Evolutionary conservation across 2,329 filamentous ascomycete species (phyloP).

Genomic region (Ophiostoma triangulosporum): DNA sequence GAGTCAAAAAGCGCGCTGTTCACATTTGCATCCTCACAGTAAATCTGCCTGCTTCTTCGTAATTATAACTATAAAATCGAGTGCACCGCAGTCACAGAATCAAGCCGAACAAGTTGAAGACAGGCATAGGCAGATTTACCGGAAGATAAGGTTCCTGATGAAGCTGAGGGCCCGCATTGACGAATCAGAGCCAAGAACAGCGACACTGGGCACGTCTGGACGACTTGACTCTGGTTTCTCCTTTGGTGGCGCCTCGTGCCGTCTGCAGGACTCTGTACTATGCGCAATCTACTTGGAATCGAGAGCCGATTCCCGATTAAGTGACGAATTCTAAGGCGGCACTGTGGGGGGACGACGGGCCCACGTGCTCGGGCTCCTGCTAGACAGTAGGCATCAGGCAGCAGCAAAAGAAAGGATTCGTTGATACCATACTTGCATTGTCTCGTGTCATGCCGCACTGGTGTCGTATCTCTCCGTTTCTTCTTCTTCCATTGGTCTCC

Average conservation of each 20-base stretch:
- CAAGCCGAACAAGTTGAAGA: no score
- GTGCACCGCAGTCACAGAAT: no score
- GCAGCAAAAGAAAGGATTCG: neutral
- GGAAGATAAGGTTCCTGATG: no score
- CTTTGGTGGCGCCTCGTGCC: neutral
- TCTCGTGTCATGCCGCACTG: neutral
- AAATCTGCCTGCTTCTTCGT: no score
- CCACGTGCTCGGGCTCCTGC: slow-evolving; percentile 7
- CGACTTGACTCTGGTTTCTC: neutral
- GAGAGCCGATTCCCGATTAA: neutral
- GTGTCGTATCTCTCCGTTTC: neutral
- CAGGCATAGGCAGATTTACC: no score
- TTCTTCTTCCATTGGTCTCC: neutral
- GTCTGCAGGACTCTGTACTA: neutral
- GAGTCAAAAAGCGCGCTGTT: no score
- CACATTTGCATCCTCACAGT: no score
- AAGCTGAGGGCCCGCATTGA: neutral
- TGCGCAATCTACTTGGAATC: no score
- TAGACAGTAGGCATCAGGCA: no score
- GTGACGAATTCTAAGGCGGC: neutral
- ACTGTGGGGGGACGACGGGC: neutral
- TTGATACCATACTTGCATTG: neutral
- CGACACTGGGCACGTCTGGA: neutral
- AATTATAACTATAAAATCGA: no score
- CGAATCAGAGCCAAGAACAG: slow-evolving; percentile 7